phyloP scores from a whole-genome alignment of 208 protist species.

The Leishmania arabica region DNA sequence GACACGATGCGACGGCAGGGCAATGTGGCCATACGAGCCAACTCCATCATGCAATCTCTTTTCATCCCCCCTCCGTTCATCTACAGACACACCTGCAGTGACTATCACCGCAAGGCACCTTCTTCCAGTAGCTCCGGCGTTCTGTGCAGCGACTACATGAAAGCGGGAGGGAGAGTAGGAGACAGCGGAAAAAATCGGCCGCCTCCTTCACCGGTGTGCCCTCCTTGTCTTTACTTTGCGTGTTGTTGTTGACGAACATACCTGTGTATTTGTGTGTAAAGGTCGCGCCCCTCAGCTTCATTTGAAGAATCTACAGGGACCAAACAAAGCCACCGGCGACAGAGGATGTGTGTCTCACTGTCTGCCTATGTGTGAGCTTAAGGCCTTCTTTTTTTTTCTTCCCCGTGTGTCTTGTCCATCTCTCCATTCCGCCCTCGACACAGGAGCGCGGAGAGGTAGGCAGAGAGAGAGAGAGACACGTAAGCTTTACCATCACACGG shows the following conservation, averaged over 20 bases:
- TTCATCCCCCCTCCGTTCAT: not conserved
- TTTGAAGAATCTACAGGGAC: not conserved
- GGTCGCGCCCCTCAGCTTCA: not conserved
- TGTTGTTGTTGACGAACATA: not conserved
- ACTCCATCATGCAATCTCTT: not conserved
- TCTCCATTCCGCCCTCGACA: not conserved
- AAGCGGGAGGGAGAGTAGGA: not conserved
- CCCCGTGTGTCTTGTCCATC: too few species aligned
- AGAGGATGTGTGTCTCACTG: too few species aligned
- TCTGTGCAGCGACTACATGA: not conserved
- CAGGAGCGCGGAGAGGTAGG: not conserved
- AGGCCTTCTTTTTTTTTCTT: not conserved
- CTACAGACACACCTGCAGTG: not conserved
- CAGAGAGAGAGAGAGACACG: not conserved
- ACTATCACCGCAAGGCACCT: not conserved
- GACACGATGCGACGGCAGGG: not conserved
- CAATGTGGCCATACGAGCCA: not conserved
- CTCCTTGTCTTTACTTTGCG: not conserved
- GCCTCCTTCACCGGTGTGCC: not conserved
- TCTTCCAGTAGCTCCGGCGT: not conserved
- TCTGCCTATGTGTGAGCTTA: not conserved
- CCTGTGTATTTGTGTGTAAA: not conserved
- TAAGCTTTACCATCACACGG: not conserved
- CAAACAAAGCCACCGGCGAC: not conserved
- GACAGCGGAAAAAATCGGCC: not conserved